Evolutionary conservation across 2,329 filamentous ascomycete species (phyloP), one percentile per base, ranked within the genome.

Genomic region (Stylonectria norvegica): DNA sequence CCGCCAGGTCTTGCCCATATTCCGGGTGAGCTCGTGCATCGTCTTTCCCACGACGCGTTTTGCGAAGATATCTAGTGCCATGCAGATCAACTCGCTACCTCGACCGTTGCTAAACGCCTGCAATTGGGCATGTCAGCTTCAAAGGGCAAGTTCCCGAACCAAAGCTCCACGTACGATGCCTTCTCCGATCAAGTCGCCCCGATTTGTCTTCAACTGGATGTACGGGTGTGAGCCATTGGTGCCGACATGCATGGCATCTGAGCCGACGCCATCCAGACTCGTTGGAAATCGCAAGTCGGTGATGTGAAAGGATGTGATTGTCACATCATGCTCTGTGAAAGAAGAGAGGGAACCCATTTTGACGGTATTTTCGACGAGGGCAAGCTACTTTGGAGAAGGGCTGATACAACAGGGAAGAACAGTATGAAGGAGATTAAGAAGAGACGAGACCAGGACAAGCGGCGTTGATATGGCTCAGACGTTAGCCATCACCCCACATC

Each of bases 201-300:
- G 83, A 61, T 94, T 85, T 0, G 89, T 95, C 60, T 88, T 72
- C 34, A 96, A 71, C 57, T 95, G 90, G 65, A 89, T 95, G 73
- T 95, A 96, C 12, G 90, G 89, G 11, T 89, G 76, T 2, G 89
- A 95, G 69, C 95, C 95, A 67, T 95, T 89, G 47, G 89, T 86
- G 3, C 89, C 89, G 4, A 87, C 86, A 61, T 96, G 95, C 90
- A 95, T 96, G 59, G 89, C 90, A 78, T 96, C 89, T 7, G 88
- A 94, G 57, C 89, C 89, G n/a, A 89, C 95, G 71, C 91, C 93
- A 68, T 95, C 89, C 46, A 96, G 81, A 28, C 89, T 95, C n/a
- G 89, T 96, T 65, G 85, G 85, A 63, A 89, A 89, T 54, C 85
- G 80, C 62, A 89, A 83, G 69, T 89, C 85, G 60, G 14, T 15